Evolutionary conservation across 2,329 filamentous ascomycete species (phyloP).

Genomic region (Cladophialophora immunda): DNA sequence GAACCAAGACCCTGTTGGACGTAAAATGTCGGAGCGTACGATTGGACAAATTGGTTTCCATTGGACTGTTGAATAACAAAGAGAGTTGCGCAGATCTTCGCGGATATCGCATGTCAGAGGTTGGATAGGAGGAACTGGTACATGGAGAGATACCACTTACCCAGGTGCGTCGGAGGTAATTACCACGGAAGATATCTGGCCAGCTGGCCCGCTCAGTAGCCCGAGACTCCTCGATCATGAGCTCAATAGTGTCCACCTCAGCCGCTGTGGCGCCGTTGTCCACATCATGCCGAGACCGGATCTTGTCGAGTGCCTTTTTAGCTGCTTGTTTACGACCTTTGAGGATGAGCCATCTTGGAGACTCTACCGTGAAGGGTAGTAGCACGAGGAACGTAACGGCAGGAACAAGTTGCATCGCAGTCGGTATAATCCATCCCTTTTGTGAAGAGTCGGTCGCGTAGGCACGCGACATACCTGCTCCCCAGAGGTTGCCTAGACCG

Average conservation of each 20-base stretch:
- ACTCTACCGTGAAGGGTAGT: not conserved
- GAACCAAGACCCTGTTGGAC: not conserved
- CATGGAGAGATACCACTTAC: too few relatives aligned
- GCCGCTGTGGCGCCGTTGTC: conserved; percentile 6
- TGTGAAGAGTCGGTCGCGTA: not conserved
- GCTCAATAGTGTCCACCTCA: conserved; percentile 1
- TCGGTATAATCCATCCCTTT: not conserved
- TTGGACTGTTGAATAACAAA: not conserved
- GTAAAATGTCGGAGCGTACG: conserved; percentile 6
- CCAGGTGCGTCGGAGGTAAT: conserved; percentile 1
- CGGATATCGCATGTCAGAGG: too few relatives aligned
- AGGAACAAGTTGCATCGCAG: not conserved
- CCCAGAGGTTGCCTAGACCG: not conserved
- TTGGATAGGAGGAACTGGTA: too few relatives aligned
- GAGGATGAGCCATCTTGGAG: not conserved
- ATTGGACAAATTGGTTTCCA: conserved; percentile 7
- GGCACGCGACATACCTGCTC: not conserved
- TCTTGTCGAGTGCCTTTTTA: not conserved
- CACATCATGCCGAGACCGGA: not conserved
- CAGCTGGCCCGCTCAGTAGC: not conserved
- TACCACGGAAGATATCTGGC: conserved; percentile 10
- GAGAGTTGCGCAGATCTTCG: not conserved
- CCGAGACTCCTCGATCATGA: not conserved
- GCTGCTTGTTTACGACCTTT: not conserved
- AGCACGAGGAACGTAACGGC: not conserved